Evolutionary conservation across 495 filamentous ascomycete genomes (phyloP).

Genomic region (Neurospora sp.): DNA sequence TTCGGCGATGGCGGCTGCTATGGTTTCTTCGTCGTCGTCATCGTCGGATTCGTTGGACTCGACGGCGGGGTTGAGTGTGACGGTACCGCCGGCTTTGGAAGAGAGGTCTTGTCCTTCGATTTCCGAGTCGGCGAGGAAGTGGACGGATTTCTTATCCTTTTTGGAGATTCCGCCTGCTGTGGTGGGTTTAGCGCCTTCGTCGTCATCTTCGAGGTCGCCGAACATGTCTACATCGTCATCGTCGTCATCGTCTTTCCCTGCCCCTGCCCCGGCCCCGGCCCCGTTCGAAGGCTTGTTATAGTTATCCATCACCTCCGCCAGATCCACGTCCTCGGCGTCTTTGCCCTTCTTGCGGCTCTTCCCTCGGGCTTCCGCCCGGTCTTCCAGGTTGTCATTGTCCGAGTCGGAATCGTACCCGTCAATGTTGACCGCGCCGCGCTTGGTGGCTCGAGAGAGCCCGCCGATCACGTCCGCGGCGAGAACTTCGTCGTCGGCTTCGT

Average conservation of each 20-base stretch:
- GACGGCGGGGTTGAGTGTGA: conserved; percentile 37
- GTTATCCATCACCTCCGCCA: conserved; percentile 34
- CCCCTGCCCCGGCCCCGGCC: neutral
- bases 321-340: conserved; percentile 29
- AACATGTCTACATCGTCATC: conserved; percentile 89
- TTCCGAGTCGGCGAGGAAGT: conserved; percentile 61
- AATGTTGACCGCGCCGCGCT: conserved; percentile 86
- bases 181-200: conserved; percentile 40
- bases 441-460: conserved; percentile 60
- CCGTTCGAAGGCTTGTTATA: conserved; percentile 25
- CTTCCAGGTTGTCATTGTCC: conserved; percentile 81
- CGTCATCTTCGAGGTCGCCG: conserved; percentile 59
- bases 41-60: conserved; percentile 52
- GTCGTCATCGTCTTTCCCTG: conserved; percentile 35
- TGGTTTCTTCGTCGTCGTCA: conserved; percentile 64
- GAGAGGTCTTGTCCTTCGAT: conserved; percentile 78
- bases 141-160: conserved; percentile 73
- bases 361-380: conserved; percentile 47
- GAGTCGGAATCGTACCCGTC: conserved; percentile 96
- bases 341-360: conserved; percentile 34
- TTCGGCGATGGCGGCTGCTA: conserved; percentile 53
- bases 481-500: conserved; percentile 60
- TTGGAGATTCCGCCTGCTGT: conserved; percentile 23
- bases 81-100: conserved; percentile 60
- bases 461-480: conserved; percentile 92